These are phyloP conservation scores for Tolypocladium amazonense DNA, from an alignment of 2,329 filamentous ascomycete genomes.

Conservation along the genomic window DNA sequence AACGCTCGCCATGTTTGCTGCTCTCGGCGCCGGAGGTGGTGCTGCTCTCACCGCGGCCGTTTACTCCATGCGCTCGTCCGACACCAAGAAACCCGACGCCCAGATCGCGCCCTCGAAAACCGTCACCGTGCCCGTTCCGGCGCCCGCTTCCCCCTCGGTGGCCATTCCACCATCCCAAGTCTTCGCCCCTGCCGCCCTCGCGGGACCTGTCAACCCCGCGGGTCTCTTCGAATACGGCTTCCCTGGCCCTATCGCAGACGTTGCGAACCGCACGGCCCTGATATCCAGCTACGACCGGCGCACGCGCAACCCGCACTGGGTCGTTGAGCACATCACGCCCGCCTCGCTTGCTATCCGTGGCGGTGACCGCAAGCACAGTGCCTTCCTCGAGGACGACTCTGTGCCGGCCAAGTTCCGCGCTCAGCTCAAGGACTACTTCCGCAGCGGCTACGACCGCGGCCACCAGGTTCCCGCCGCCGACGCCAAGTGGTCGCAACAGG, in stretches of 20 bases:
- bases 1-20: conserved; percentile 65
- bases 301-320: conserved; percentile 87
- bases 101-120: conserved; percentile 13
- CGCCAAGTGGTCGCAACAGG: conserved; percentile 85
- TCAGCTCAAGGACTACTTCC: conserved; percentile 86
- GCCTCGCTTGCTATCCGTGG: conserved; percentile 64
- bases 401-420: conserved; percentile 85
- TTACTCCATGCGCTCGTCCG: conserved; percentile 42
- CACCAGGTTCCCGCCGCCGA: conserved; percentile 97
- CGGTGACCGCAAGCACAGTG: conserved; percentile 74
- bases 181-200: conserved; percentile 21
- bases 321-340: conserved; percentile 90
- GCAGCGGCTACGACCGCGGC: conserved; percentile 87
- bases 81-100: conserved; percentile 6
- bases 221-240: conserved; percentile 83
- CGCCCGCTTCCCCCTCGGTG: conserved; percentile 17
- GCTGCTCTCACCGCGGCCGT: conserved; percentile 63
- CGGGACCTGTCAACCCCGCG: conserved; percentile 55
- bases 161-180: conserved; percentile 49
- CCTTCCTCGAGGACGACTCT: conserved; percentile 68
- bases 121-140: conserved; percentile 16
- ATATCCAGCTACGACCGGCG: conserved; percentile 86
- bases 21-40: conserved; percentile 64
- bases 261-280: conserved; percentile 65
- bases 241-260: conserved; percentile 78